phyloP scores from a whole-genome alignment of 2,329 filamentous ascomycete species.

The Aspergillus sp. region DNA sequence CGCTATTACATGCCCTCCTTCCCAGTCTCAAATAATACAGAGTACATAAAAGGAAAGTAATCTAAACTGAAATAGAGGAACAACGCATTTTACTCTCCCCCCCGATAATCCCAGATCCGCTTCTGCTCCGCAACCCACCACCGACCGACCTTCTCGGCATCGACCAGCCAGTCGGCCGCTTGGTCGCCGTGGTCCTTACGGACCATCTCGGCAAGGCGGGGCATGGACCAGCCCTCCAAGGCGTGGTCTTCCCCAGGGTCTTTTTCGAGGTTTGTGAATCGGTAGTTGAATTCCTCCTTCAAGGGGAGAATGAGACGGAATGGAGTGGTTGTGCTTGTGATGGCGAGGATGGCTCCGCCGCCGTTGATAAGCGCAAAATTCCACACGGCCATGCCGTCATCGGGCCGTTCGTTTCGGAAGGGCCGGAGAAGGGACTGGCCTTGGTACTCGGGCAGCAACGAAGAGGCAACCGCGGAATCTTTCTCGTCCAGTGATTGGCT shows the following conservation, averaged over 20 bases:
- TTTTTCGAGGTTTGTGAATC: slow-evolving; percentile 26
- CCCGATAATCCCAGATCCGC: slow-evolving; percentile 21
- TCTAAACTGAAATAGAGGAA: background rate
- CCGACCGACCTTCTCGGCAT: slow-evolving; percentile 29
- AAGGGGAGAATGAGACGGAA: slow-evolving; percentile 65
- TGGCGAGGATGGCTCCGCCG: slow-evolving; percentile 43
- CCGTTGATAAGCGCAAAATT: slow-evolving; percentile 28
- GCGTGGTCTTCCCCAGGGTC: slow-evolving; percentile 29
- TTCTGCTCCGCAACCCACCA: slow-evolving; percentile 31
- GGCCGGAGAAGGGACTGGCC: slow-evolving; percentile 41
- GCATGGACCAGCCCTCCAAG: slow-evolving; percentile 23
- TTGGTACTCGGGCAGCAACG: slow-evolving; percentile 39
- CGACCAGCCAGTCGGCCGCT: slow-evolving; percentile 25
- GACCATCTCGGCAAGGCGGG: slow-evolving; percentile 18
- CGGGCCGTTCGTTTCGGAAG: slow-evolving; percentile 13
- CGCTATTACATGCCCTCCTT: background rate
- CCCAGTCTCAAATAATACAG: too few species aligned
- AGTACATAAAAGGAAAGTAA: background rate
- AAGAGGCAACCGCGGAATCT: slow-evolving; percentile 29
- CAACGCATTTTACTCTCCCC: background rate
- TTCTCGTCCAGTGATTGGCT: slow-evolving; percentile 31
- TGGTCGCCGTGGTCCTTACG: slow-evolving; percentile 20
- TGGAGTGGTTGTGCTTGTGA: slow-evolving; percentile 67
- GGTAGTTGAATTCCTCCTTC: slow-evolving; percentile 56
- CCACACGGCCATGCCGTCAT: slow-evolving; percentile 21